phyloP scores from a whole-genome alignment of 495 filamentous ascomycete species.

The Penicillium samsonianum region DNA sequence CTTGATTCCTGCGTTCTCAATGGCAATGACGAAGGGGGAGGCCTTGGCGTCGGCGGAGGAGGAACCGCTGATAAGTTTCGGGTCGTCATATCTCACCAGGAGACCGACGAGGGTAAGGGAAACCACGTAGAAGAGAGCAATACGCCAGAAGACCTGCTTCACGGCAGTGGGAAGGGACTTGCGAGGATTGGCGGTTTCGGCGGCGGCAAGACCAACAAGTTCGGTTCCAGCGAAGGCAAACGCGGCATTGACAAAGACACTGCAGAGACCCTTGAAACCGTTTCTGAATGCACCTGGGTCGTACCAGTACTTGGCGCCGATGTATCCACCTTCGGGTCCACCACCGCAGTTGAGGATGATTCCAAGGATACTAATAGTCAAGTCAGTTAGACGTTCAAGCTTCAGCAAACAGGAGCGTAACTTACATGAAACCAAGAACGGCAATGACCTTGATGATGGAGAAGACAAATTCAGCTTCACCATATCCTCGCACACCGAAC shows the following conservation, averaged over 20 bases:
- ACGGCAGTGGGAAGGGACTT: constrained; percentile 84
- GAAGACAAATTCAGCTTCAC: constrained; percentile 89
- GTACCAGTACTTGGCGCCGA: constrained; percentile 83
- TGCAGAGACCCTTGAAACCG: constrained; percentile 93
- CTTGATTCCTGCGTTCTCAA: constrained; percentile 73
- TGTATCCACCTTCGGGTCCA: constrained; percentile 70
- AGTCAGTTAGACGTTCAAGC: constrained; percentile 18
- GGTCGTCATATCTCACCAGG: constrained; percentile 69
- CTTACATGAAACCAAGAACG: constrained; percentile 85
- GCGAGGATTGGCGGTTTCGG: constrained; percentile 83
- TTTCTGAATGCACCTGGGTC: constrained; percentile 85
- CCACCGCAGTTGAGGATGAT: constrained; percentile 81
- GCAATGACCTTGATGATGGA: constrained; percentile 83
- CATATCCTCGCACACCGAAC: constrained; percentile 84
- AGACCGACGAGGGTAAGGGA: constrained; percentile 73
- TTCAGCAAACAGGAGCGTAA: constrained; percentile 10
- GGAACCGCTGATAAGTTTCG: constrained; percentile 55
- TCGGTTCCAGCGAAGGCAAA: constrained; percentile 94
- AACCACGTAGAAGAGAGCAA: constrained; percentile 82
- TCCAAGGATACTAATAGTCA: constrained; percentile 62
- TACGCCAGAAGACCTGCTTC: constrained; percentile 96
- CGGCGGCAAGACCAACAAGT: constrained; percentile 87
- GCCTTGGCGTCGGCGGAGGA: constrained; percentile 65
- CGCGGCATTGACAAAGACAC: constrained; percentile 88
- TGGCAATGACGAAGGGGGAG: constrained; percentile 89